A percentile compares a stretch with the other conserved stretches of the same genome.
phyloP scores from a whole-genome alignment of 2,329 filamentous ascomycete species.

The Didymella glomerata region DNA sequence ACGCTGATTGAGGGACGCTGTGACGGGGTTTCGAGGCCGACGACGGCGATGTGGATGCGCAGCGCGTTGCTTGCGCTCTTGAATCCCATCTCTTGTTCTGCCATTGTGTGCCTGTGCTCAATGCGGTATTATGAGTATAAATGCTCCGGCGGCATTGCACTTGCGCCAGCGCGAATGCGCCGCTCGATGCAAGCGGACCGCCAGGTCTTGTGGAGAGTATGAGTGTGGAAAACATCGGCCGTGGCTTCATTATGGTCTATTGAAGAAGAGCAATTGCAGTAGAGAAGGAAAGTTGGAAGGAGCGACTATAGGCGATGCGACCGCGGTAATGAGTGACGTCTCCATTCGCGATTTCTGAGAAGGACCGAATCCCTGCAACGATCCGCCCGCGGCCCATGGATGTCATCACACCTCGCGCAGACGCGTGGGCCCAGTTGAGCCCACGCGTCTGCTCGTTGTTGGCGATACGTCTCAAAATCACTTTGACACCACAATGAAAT shows the following conservation, averaged over 20 bases:
- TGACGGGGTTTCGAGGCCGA: slow-evolving; percentile 2
- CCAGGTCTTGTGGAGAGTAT: slow-evolving; percentile 6
- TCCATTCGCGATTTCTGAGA: slow-evolving; percentile 26
- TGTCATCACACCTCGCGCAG: slow-evolving; percentile 27
- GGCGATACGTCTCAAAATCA: not conserved
- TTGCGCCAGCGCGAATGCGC: slow-evolving; percentile 7
- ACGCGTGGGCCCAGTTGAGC: slow-evolving; percentile 5
- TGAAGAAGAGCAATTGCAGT: not conserved
- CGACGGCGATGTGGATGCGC: slow-evolving; percentile 9
- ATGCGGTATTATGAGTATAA: not conserved
- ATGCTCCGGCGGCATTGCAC: slow-evolving; percentile 1
- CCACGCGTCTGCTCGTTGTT: not conserved
- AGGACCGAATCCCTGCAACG: slow-evolving; percentile 24
- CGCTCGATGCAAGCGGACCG: slow-evolving; percentile 1
- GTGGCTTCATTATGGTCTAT: slow-evolving; percentile 35
- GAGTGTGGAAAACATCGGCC: slow-evolving; percentile 24
- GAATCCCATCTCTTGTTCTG: not conserved
- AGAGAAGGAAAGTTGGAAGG: not conserved
- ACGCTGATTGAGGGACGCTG: not conserved
- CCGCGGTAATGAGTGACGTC: slow-evolving; percentile 23
- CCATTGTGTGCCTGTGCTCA: not conserved
- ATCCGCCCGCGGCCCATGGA: slow-evolving; percentile 18
- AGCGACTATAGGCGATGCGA: not conserved
- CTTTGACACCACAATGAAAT: not conserved
- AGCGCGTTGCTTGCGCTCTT: not conserved